Conservation (phyloP, 2,329 filamentous ascomycete species). For the Helotiales sp. region DNA sequence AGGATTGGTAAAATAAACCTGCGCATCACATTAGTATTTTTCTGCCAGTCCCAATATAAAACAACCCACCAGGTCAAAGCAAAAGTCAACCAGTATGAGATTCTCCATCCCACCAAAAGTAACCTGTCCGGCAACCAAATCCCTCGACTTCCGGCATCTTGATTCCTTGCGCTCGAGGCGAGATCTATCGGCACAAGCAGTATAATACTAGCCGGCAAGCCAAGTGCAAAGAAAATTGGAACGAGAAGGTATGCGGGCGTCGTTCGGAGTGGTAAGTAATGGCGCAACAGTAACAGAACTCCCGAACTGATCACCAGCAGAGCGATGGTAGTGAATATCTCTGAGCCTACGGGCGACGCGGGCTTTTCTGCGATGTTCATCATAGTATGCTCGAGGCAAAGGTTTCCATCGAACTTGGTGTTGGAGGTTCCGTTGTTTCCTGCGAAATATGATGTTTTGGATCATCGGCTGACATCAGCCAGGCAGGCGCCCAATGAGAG, state of each 20-base stretch:
- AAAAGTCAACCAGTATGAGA: slow-evolving; percentile 97
- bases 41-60: neutral
- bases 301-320: slow-evolving; percentile 75
- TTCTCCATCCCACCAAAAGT: slow-evolving; percentile 87
- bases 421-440: neutral
- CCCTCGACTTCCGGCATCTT: slow-evolving; percentile 73
- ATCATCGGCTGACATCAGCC: slow-evolving; percentile 2
- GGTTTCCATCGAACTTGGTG: slow-evolving; percentile 24
- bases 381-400: neutral
- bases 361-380: slow-evolving; percentile 48
- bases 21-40: slow-evolving; percentile 18
- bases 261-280: slow-evolving; percentile 87
- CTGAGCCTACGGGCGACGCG: slow-evolving; percentile 74
- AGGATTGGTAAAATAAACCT: slow-evolving; percentile 91
- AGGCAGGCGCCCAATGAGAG: neutral
- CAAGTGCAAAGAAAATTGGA: slow-evolving; percentile 95
- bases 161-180: slow-evolving; percentile 78
- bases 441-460: neutral
- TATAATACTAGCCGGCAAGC: slow-evolving; percentile 87
- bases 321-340: slow-evolving; percentile 75
- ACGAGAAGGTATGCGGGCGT: slow-evolving; percentile 90
- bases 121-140: slow-evolving; percentile 85
- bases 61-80: slow-evolving; percentile 95
- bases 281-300: slow-evolving; percentile 83
- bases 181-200: slow-evolving; percentile 95